Percentiles rank a stretch among this genome's conserved stretches.
Evolutionary conservation across 2,329 filamentous ascomycete genomes (phyloP).

Genomic region (Sporothrix curviconia): DNA sequence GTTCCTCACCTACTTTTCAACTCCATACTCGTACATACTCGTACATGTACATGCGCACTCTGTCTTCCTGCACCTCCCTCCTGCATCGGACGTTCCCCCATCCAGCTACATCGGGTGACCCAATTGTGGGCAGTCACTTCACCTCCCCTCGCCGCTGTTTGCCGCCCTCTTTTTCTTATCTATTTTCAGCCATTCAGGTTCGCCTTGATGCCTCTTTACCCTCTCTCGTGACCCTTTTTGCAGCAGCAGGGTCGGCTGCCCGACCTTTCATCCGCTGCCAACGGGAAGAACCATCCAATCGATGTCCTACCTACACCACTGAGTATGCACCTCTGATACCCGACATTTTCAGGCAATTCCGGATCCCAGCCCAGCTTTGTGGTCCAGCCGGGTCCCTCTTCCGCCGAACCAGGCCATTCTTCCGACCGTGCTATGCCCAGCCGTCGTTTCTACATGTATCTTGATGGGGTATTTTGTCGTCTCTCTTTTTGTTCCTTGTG

Average conservation of each 20-base stretch:
- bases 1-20: slow-evolving; percentile 1
- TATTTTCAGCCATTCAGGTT: background rate
- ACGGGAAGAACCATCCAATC: no score
- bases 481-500: background rate
- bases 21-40: background rate
- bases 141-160: background rate
- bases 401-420: no score
- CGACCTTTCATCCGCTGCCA: background rate
- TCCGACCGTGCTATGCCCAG: background rate
- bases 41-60: no score
- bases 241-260: background rate
- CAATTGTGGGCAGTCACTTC: background rate
- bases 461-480: background rate
- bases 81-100: slow-evolving; percentile 13
- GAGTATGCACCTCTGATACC: no score
- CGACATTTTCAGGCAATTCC: background rate
- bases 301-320: no score
- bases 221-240: slow-evolving; percentile 6
- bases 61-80: slow-evolving; percentile 3
- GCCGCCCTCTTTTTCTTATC: background rate
- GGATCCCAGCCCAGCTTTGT: background rate
- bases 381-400: background rate
- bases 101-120: background rate
- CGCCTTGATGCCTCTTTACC: background rate
- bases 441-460: background rate